These are phyloP conservation scores for Phytophthora europaea DNA, from an alignment of 352 stramenopile species.

Conservation along the genomic window DNA sequence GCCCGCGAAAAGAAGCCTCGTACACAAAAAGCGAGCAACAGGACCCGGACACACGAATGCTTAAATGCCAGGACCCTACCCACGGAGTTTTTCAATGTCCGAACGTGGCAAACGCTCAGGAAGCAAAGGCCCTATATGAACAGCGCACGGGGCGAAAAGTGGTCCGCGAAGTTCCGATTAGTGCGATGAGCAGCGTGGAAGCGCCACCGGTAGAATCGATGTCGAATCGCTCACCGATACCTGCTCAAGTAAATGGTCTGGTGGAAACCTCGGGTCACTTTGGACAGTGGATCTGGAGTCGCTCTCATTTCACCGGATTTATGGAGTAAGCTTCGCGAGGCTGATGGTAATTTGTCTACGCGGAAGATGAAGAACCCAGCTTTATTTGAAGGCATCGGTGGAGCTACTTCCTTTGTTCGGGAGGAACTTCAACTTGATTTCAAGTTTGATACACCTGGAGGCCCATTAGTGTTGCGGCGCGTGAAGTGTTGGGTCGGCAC, in stretches of 20 bases:
- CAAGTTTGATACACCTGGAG: not conserved
- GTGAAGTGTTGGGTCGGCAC: not conserved
- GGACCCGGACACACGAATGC: not conserved
- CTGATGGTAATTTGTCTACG: not conserved
- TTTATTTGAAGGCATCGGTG: not conserved
- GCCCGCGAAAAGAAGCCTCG: not conserved
- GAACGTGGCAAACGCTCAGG: not conserved
- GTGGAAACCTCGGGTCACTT: not conserved
- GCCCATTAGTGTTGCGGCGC: not conserved
- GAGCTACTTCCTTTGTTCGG: not conserved
- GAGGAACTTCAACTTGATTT: not conserved
- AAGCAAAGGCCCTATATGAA: conserved; percentile 8
- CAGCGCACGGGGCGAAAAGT: conserved; percentile 1
- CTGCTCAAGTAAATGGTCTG: not conserved
- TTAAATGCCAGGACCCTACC: conserved; percentile 7
- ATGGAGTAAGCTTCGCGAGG: not conserved
- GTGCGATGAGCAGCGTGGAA: not conserved
- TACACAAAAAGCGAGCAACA: not conserved
- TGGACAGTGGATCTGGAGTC: not conserved
- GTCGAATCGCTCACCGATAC: not conserved
- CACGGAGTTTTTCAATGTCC: conserved; percentile 10
- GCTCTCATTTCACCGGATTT: not conserved
- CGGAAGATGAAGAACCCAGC: not conserved
- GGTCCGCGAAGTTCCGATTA: not conserved
- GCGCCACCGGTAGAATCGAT: not conserved